Percentiles rank a stretch among this genome's conserved stretches.
These are phyloP conservation scores for Kodamaea derodonti DNA, from an alignment of 1,139 yeast genomes.

Conservation along the genomic window DNA sequence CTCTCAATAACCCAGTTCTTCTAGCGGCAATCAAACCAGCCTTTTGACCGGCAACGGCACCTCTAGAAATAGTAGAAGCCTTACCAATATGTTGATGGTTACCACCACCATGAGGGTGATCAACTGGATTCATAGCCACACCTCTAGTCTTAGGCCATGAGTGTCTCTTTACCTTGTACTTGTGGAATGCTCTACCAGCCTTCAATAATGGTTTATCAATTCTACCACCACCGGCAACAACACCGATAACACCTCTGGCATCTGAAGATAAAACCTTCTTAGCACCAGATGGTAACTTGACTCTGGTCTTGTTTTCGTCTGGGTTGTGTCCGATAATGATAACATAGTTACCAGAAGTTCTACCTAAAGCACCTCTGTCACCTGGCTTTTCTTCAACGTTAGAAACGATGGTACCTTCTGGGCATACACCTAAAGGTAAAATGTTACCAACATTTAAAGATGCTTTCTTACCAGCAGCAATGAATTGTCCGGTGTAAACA, in stretches of 20 bases:
- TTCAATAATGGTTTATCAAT: conserved; percentile 98
- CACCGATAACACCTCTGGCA: conserved; percentile 99
- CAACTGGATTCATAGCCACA: conserved; percentile 96
- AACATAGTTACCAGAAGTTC: conserved; percentile 99
- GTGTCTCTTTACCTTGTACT: conserved; percentile 98
- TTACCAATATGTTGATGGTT: conserved; percentile 99
- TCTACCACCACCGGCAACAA: conserved; percentile 99
- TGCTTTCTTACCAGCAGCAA: conserved; percentile 99
- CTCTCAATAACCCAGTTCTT: conserved; percentile 99
- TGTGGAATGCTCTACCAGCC: conserved; percentile 99
- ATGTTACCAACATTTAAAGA: conserved; percentile 96
- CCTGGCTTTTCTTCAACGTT: conserved; percentile 99
- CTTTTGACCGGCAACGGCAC: conserved; percentile 99
- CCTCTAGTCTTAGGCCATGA: conserved; percentile 99
- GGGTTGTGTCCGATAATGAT: conserved; percentile 99
- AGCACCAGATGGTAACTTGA: conserved; percentile 98
- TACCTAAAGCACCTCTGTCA: conserved; percentile 99
- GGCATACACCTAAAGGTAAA: conserved; percentile 93
- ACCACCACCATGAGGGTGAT: conserved; percentile 99
- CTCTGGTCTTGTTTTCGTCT: conserved; percentile 97
- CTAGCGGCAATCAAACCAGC: conserved; percentile 99
- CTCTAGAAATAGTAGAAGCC: conserved; percentile 99
- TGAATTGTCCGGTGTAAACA: conserved; percentile 98
- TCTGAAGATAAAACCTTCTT: conserved; percentile 92
- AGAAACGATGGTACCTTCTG: conserved; percentile 99